Evolutionary conservation across 306 rosid genomes (phyloP), one percentile per base, ranked within the genome.

Genomic region (Acacia confusa): DNA sequence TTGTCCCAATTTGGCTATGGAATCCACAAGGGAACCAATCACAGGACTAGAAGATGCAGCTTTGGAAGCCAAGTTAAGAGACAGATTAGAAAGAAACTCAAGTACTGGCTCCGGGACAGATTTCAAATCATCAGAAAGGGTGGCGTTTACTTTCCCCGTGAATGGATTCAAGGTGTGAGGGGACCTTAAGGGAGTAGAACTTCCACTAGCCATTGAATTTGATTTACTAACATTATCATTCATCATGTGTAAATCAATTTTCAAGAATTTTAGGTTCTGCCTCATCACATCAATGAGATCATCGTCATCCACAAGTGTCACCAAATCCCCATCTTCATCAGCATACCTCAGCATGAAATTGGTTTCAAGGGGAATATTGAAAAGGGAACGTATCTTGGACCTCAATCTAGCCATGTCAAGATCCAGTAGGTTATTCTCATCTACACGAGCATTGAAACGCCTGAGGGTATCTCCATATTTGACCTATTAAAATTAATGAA

Each of bases 321-420:
- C 98, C 28, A 78, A 55, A 87, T 96, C 99, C 1, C 98, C 99
- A 82, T 96, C 99, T 86, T 96, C 99, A 50, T 96, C 99, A 20
- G 88, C 57, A 78, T 96, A 96, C 28, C 91, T 90, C 88, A 96
- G 70, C 36, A 53, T 77, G 3, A 91, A 65, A 70, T 90, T 86
- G 34, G 90, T 85, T 76, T 89, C 98, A 38, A 75, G 67, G 41
- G 86, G 38, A 30, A 96, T 77, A 70, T 64, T 74, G 83, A 92
- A 92, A 72, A 94, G 89, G 45, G 86, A 58, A 13, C 63, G 68
- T 70, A 91, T 84, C 86, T 91, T 96, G 32, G 78, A 84, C 83
- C 79, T 88, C 87, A 96, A 80, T 25, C 88, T 84, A 75, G 27
- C 85, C 88, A 96, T 90, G 86, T 96, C 91, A 77, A 96, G 86